A percentile compares a stretch with the other conserved stretches of the same genome.
Evolutionary conservation across 345 rosid genomes (phyloP).

Genomic region (Abelmoschus esculentus): DNA sequence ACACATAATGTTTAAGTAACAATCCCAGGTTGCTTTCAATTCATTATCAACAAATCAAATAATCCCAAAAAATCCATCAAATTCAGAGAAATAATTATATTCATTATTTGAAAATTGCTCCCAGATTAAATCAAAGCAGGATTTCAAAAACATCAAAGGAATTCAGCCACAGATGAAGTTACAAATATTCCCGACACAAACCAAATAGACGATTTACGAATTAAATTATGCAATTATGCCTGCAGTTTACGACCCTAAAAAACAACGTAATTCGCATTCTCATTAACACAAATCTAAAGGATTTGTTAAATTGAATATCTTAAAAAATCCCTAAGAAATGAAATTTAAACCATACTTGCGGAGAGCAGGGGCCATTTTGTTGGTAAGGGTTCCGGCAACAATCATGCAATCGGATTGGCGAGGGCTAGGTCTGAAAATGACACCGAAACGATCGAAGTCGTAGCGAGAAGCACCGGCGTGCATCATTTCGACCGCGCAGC

Average conservation of each 20-base stretch:
- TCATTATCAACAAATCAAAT: neutral
- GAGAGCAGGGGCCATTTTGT: slow-evolving; percentile 99
- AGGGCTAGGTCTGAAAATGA: slow-evolving; percentile 95
- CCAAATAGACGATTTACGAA: neutral
- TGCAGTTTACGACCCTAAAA: neutral
- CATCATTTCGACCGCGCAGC: slow-evolving; percentile 99
- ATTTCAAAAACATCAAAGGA: neutral
- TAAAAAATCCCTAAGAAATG: neutral
- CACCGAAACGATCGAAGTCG: slow-evolving; percentile 92
- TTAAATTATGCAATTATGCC: neutral
- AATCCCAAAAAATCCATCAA: no score
- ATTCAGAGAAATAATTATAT: no score
- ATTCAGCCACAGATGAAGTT: neutral
- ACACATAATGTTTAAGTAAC: neutral
- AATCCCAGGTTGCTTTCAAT: neutral
- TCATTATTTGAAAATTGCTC: no score
- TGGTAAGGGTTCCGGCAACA: slow-evolving; percentile 98
- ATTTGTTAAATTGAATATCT: neutral
- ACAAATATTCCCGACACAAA: neutral
- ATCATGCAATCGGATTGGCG: slow-evolving; percentile 98
- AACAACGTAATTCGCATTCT: neutral
- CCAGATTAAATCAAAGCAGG: no score
- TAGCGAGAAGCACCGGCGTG: slow-evolving; percentile 96
- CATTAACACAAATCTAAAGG: neutral
- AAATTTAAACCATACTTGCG: slow-evolving; percentile 52